Evolutionary conservation across 169 alveolate species (phyloP), one percentile per base, ranked within the genome.

Genomic region (Plasmodium blacklocki): DNA sequence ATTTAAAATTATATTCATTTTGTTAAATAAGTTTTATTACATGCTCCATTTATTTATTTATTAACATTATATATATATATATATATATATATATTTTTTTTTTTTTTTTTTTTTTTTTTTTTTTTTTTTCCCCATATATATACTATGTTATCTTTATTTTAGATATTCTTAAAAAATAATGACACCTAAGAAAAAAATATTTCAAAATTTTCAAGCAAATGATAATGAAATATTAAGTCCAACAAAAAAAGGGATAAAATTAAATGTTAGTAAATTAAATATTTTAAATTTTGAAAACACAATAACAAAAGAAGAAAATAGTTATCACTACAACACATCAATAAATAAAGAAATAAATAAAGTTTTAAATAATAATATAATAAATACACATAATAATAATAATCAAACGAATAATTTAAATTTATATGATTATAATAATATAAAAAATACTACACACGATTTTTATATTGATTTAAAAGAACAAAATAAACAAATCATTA

Each of bases 211-310:
- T 78, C 71, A 66, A 26, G 39, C 39, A 5, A 54, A 78, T 59
- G 80, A 78, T 26, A 64, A 47, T 70, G 83, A 78, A 64, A 66
- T 78, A 50, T 67, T 78, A 50, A 78, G 89, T 70, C 89, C 89
- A 11, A 78, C 89, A 4, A 78, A 78, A 78, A 56, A 60, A 19
- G 89, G 89, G 9, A 78, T 78, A 78, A 78, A 78, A 29, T 29
- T 78, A 50, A 78, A 78, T 78, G 80, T 78, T 29, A 78, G 72
- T 50, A 78, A 78, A 67, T 70, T 78, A 58, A 78, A 70, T 60
- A 52, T 78, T 19, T 45, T 52, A 52, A 78, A 54, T 67, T 78
- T 78, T 64, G 12, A 62, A 2, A 58, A 45, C 19, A 66, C 58
- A 7, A 19, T 72, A 58, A 76, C 21, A 9, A 47, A 76, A 54